These are phyloP conservation scores for Fragaria vesca DNA, from an alignment of 306 rosid genomes.

Conservation along the genomic window DNA sequence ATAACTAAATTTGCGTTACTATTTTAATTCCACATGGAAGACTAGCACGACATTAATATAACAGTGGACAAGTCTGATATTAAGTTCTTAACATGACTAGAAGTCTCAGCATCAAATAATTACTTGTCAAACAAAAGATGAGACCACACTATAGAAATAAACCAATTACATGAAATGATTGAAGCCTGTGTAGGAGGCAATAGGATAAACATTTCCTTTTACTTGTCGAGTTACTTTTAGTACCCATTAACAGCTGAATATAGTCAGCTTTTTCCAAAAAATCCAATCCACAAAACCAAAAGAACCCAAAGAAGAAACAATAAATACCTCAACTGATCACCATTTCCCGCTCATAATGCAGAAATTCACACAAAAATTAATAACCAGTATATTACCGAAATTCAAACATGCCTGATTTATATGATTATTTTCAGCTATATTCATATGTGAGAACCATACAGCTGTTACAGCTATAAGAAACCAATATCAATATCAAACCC, in stretches of 20 bases:
- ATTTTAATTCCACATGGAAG: not conserved
- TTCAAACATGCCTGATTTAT: not conserved
- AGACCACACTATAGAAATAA: not conserved
- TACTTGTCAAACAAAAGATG: not conserved
- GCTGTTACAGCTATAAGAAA: constrained; percentile 12
- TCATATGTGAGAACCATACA: not conserved
- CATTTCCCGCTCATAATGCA: not conserved
- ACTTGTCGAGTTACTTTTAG: not conserved
- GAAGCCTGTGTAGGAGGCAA: not conserved
- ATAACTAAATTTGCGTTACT: not conserved
- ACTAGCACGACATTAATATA: not conserved
- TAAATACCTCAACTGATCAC: constrained; percentile 31
- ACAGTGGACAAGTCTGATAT: not conserved
- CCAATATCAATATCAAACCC: not conserved
- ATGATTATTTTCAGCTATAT: constrained; percentile 10
- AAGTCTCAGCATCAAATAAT: not conserved
- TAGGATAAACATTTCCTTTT: not conserved
- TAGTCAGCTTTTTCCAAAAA: not conserved
- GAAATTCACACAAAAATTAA: constrained; percentile 11
- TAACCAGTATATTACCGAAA: not conserved
- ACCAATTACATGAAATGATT: not conserved
- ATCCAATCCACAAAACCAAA: constrained; percentile 20
- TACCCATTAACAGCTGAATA: not conserved
- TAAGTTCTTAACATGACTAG: not conserved
- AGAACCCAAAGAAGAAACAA: constrained; percentile 20